Evolutionary conservation across 1,139 yeast species (phyloP), one percentile per base, ranked within the genome.

Genomic region (Debaryomyces subglobosus): DNA sequence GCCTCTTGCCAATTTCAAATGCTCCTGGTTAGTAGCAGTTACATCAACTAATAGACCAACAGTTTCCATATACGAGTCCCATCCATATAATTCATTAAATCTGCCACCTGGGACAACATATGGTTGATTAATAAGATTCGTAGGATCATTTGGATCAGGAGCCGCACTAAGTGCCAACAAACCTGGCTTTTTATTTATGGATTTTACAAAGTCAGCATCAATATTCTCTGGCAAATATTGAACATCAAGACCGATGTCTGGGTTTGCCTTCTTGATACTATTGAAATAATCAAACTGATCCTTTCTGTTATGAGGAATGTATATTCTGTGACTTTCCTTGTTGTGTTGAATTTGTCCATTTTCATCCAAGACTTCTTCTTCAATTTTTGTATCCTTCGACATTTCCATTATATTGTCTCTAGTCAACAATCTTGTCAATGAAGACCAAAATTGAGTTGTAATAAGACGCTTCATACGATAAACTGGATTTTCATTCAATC

Each of bases 81-180:
- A 94, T 7, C 99, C 99, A 61, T 94, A 94, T 48, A 91, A 78
- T 68, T 94, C 99, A 67, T 95, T 95, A 68, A 94, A 94, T 53
- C 99, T 75, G 18, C 99, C 99, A 13, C 99, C 99, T 0, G 99
- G 99, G 9, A 94, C 99, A 20, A 90, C 89, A 64, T 92, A 94
- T 0, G 97, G 97, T 60, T 82, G 85, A 29, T 90, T 89, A 39
- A 79, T 72, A 44, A 89, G 65, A 18, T 79, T 75, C 1, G 49
- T 46, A 2, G 85, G 82, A 54, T 82, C 78, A 21, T 71, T 59
- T n/a, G 78, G 75, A 53, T 75, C 78, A 16, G 69, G 74, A 48
- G 71, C 71, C 74, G 90, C 81, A 2, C 94, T 96, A 43, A 94
- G 73, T 0, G 97, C 89, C 50, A 94, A 76, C 50, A 94, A 72